Base-by-base conservation (phyloP, 495 filamentous ascomycete genomes). In the Penicillium egyptiacum region DNA sequence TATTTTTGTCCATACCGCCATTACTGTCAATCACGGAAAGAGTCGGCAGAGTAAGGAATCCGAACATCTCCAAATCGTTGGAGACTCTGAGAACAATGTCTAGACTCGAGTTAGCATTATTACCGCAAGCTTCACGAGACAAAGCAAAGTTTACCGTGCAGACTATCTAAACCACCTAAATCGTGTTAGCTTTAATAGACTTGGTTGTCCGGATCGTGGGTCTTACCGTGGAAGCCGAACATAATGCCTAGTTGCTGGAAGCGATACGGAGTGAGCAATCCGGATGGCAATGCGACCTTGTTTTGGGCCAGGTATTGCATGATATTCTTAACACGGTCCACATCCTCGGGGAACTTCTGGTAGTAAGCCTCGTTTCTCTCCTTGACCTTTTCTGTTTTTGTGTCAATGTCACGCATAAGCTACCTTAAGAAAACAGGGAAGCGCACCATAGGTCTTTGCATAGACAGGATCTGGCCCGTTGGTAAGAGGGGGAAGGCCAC, bases 311-410 rank as follows among this genome's bases (percentile, higher is more conserved):
- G 81, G 56, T 88, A 80, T 26, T 76, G 63, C 47, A 88, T 74
- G 39, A 96, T 81, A 19, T 73, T 70, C 58, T 86, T 87, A 22
- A 97, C 85, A 11, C 79, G 73, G 16, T 81, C 78, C n/a, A 88
- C 75, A 70, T 98, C 93, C 53, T 91, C 88, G 2, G 91, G 88
- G 58, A 85, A 97, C 60, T 96, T 97, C 37, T 70, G 60, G 69
- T 96, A 96, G 68, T 93, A 98, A 4, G 79, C 83, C 31, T 77
- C 63, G 66, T 97, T 97, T 45, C 85, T 74, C 61, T 81, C 64
- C 9, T 68, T 70, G 10, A 91, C 81, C 65, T 88, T 88, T 56
- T 79, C 78, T 81, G 46, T 58, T 54, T 37, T 23, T 7, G 8
- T 31, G 53, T 66, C 26, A 70, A 47, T 47, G 48, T 12, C 14